phyloP scores from a whole-genome alignment of 306 rosid species.

The Cicer judaicum region DNA sequence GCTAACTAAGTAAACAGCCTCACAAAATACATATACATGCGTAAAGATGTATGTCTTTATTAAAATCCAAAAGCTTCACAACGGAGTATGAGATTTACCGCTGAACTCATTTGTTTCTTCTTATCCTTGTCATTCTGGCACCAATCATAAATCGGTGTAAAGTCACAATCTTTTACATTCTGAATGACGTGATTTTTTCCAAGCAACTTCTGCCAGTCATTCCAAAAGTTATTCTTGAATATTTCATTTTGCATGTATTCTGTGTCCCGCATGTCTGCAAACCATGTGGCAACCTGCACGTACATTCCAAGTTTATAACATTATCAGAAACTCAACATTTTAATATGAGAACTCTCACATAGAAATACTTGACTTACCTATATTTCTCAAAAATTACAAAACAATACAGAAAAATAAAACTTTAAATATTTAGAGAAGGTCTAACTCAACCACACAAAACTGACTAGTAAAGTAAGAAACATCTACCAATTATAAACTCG shows the following conservation, averaged over 20 bases:
- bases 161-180: no score
- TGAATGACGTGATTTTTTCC: slow-evolving; percentile 78
- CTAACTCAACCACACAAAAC: no score
- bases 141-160: slow-evolving; percentile 62
- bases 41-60: not conserved
- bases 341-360: not conserved
- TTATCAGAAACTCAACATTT: not conserved
- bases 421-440: no score
- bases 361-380: slow-evolving; percentile 1
- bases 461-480: no score
- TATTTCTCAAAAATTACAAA: not conserved
- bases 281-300: slow-evolving; percentile 92
- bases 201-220: slow-evolving; percentile 87
- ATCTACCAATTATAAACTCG: no score
- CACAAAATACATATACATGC: slow-evolving; percentile 16
- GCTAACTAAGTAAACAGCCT: slow-evolving; percentile 26
- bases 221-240: slow-evolving; percentile 92
- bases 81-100: slow-evolving; percentile 51
- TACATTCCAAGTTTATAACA: slow-evolving; percentile 30
- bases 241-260: slow-evolving; percentile 75
- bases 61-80: not conserved
- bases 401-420: not conserved
- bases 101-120: slow-evolving; percentile 84
- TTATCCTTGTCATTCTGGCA: slow-evolving; percentile 81
- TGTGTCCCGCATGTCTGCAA: slow-evolving; percentile 89